Conservation (phyloP, 169 alveolate species). For the Cyclospora cayetanensis region DNA sequence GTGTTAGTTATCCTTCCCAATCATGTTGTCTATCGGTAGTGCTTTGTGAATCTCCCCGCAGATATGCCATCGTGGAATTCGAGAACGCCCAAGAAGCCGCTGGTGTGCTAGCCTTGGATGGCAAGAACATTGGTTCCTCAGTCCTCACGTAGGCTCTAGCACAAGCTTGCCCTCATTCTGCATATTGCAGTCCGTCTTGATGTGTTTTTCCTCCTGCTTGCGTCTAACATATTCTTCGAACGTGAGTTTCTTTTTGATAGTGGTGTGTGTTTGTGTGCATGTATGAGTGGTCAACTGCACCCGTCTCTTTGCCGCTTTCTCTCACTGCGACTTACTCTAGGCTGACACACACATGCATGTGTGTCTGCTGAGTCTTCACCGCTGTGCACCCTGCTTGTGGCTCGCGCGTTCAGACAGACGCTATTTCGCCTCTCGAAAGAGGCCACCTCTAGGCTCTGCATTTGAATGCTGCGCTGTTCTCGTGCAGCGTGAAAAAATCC, state of each 20-base stretch:
- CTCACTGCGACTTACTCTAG: too few relatives aligned
- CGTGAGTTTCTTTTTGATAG: too few relatives aligned
- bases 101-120: neutral
- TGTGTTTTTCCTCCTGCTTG: neutral
- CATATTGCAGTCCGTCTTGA: neutral
- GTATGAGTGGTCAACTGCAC: neutral
- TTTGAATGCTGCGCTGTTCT: neutral
- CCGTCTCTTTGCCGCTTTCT: neutral
- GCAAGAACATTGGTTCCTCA: constrained; percentile 7
- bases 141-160: constrained; percentile 16
- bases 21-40: neutral
- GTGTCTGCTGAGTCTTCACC: too few relatives aligned
- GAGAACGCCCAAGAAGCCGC: constrained; percentile 26
- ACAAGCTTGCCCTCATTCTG: neutral
- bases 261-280: neutral
- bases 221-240: neutral
- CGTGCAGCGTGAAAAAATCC: neutral
- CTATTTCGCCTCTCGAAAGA: too few relatives aligned
- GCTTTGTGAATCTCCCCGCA: neutral
- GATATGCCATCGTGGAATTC: constrained; percentile 40
- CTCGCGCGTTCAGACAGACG: too few relatives aligned
- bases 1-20: neutral
- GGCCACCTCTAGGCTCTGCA: too few relatives aligned
- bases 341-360: too few relatives aligned
- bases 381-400: too few relatives aligned